These are phyloP conservation scores for Xylariales sp. DNA, from an alignment of 2,329 filamentous ascomycete species.

Conservation along the genomic window DNA sequence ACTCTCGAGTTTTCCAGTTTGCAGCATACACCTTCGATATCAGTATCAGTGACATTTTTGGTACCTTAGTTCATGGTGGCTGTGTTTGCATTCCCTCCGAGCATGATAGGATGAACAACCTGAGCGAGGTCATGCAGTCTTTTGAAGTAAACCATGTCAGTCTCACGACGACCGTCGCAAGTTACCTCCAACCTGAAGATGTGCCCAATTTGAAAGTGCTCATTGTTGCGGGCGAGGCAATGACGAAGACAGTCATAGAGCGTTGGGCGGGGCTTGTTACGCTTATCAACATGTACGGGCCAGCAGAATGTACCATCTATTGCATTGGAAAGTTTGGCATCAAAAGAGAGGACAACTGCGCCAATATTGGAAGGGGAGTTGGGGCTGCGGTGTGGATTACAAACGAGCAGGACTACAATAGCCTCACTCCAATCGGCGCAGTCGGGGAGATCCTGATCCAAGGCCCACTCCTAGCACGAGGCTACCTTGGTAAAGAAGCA, in stretches of 20 bases:
- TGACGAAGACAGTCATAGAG: not conserved
- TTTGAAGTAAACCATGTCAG: not conserved
- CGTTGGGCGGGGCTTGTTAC: not conserved
- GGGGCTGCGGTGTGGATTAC: not conserved
- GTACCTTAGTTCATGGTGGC: not conserved
- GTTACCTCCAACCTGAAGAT: not conserved
- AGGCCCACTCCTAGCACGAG: not conserved
- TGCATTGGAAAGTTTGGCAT: not conserved
- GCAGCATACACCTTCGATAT: not conserved
- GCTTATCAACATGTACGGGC: not conserved
- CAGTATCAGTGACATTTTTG: not conserved
- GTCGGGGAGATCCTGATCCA: constrained; percentile 1
- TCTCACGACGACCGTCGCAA: not conserved
- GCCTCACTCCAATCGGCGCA: not conserved
- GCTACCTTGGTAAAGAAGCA: not conserved
- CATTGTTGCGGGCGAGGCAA: not conserved
- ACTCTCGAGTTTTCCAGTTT: not conserved
- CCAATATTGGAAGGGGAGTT: not conserved
- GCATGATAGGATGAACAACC: not conserved
- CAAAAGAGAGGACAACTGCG: not conserved
- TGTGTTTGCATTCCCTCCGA: not conserved
- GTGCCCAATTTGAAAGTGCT: not conserved
- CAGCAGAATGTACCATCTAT: not conserved
- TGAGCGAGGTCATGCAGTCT: not conserved
- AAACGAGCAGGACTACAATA: not conserved